Base-by-base conservation (phyloP, 352 stramenopile species). In the Discostella stelligera region DNA sequence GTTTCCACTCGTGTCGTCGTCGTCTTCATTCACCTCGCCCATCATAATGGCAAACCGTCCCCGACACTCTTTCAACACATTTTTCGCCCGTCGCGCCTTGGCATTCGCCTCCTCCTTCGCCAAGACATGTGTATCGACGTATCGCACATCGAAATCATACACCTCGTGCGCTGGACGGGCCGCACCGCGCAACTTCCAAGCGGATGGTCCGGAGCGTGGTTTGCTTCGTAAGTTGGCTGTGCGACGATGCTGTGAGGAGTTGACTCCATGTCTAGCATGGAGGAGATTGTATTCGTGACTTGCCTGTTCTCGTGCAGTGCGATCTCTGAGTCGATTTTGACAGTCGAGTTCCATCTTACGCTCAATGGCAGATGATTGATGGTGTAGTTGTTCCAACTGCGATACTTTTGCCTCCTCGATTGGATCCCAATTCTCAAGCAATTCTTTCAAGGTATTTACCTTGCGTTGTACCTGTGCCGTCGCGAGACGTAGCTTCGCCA, bases 101-200 rank as follows among this genome's bases (percentile, higher is more conserved):
- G 58, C 66, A 20, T 80, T 85, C 9, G 80, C 82, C 63, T 91
- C 77, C 58, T 89, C 76, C 41, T 88, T 72, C 10, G 78, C 83
- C 66, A 88, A 81, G 0, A 83, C 58, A 68, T 93, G 77, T 13
- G 79, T 78, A 87, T 91, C 83, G 3, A 87, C 74, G 69, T 92
- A 91, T 32, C 87, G 66, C 4, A 72, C 85, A 76, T 94, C 89
- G 75, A 93, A 92, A 77, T 92, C 86, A 62, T 94, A 93, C 0
- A 94, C 84, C 78, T 91, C 63, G 63, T 71, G 78, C 11, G 89
- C 89, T 3, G 89, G 87, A 58, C 86, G 71, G 30, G 89, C 89
- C 4, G 89, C 86, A 30, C 89, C 89, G 25, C 83, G 83, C n/a
- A 94, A 71, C 77, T 92, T 91, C 89, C 89, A 94, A 10, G 77